These are phyloP conservation scores for Tarenaya hassleriana DNA, from an alignment of 345 rosid species.

Conservation along the genomic window DNA sequence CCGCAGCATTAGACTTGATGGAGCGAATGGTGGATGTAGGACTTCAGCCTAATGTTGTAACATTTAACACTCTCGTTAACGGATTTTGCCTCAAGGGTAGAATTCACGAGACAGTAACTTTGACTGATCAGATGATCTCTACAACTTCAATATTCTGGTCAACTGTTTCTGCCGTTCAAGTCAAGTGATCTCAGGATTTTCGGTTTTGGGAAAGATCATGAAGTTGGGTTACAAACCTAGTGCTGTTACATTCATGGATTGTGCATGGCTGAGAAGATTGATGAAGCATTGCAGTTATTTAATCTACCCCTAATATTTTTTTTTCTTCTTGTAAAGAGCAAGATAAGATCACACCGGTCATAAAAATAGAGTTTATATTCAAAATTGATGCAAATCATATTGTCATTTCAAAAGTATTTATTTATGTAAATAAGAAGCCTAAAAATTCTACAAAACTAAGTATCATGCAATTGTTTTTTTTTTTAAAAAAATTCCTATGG, in stretches of 20 bases:
- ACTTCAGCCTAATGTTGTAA: conserved; percentile 19
- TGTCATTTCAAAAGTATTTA: too few species aligned
- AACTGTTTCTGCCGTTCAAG: conserved; percentile 24
- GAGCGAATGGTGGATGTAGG: conserved; percentile 16
- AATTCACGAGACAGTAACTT: neutral
- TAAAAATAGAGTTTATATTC: too few species aligned
- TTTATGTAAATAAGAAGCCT: too few species aligned
- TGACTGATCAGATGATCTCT: conserved; percentile 11
- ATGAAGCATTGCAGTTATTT: conserved; percentile 19
- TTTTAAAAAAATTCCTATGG: too few species aligned
- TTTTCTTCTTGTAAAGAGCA: conserved; percentile 11
- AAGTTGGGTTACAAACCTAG: too few species aligned
- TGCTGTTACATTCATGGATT: conserved; percentile 29
- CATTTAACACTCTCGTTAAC: conserved; percentile 22
- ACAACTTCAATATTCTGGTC: conserved; percentile 21
- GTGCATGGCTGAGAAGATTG: conserved; percentile 22
- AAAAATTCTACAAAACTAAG: too few species aligned
- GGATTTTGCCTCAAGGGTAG: conserved; percentile 19
- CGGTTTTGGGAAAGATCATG: too few species aligned
- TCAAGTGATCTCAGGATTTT: too few species aligned
- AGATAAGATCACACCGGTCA: too few species aligned
- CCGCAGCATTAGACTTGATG: conserved; percentile 18
- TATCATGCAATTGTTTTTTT: too few species aligned
- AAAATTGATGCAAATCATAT: too few species aligned
- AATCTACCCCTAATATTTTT: neutral